A percentile compares a stretch with the other conserved stretches of the same genome.
Evolutionary conservation across 176 grass and related monocot species (phyloP).

Genomic region (Tuctoria greenei): DNA sequence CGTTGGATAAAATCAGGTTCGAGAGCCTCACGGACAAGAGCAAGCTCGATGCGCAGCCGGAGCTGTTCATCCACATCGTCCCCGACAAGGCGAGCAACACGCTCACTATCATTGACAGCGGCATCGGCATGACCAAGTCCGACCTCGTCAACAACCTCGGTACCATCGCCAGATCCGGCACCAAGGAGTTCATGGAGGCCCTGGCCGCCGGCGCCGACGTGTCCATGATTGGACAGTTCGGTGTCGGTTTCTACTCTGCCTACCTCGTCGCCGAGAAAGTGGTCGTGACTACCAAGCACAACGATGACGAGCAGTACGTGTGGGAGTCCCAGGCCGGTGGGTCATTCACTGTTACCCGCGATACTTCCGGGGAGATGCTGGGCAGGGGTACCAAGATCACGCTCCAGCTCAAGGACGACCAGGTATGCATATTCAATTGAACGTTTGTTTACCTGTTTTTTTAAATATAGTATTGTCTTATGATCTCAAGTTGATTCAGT

Average conservation of each 20-base stretch:
- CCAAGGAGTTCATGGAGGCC: constrained; percentile 8
- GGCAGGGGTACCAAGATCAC: not conserved
- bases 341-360: not conserved
- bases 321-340: not conserved
- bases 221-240: not conserved
- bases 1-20: constrained; percentile 87
- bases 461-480: too few relatives aligned
- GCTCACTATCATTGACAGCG: not conserved
- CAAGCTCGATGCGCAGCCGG: constrained; percentile 85
- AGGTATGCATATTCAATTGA: too few relatives aligned
- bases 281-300: not conserved
- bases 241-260: not conserved
- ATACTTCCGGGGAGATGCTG: not conserved
- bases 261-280: not conserved
- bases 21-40: constrained; percentile 93
- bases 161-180: not conserved
- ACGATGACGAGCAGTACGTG: not conserved
- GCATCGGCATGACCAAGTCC: not conserved
- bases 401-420: not conserved
- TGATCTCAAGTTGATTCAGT: too few relatives aligned
- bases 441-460: too few relatives aligned
- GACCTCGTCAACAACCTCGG: not conserved
- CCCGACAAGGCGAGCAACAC: constrained; percentile 62
- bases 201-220: not conserved
- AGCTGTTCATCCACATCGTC: constrained; percentile 85